Conservation (phyloP, 306 rosid genomes). For the Malus asiatica region DNA sequence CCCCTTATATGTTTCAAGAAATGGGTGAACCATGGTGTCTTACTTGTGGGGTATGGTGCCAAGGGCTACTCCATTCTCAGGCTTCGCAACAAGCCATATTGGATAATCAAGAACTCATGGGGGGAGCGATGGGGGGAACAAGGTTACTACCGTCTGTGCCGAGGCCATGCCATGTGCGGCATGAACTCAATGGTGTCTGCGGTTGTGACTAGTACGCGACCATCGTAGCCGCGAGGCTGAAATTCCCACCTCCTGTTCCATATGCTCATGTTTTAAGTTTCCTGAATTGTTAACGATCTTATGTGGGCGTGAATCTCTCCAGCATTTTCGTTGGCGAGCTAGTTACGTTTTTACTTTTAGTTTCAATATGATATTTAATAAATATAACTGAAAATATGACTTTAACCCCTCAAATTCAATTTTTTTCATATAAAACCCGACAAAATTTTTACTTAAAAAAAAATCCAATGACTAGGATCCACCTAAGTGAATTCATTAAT, state of each 20-base stretch:
- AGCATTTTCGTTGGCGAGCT: no score
- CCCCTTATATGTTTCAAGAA: slow-evolving; percentile 72
- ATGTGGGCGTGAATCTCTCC: not conserved
- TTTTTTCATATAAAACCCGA: no score
- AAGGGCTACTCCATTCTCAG: slow-evolving; percentile 72
- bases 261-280: not conserved
- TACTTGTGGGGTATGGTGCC: slow-evolving; percentile 65
- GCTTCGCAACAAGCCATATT: slow-evolving; percentile 49
- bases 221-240: not conserved
- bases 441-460: no score
- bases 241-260: not conserved
- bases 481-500: no score
- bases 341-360: no score
- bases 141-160: slow-evolving; percentile 62
- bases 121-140: slow-evolving; percentile 67
- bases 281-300: not conserved
- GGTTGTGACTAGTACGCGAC: slow-evolving; percentile 30
- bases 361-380: no score
- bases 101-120: slow-evolving; percentile 94
- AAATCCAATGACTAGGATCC: no score
- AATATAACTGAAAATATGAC: no score
- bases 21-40: slow-evolving; percentile 61
- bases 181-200: slow-evolving; percentile 82
- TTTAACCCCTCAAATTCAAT: no score
- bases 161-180: slow-evolving; percentile 74